These are phyloP conservation scores for Fusarium concolor DNA, from an alignment of 2,329 filamentous ascomycete genomes.

Conservation along the genomic window DNA sequence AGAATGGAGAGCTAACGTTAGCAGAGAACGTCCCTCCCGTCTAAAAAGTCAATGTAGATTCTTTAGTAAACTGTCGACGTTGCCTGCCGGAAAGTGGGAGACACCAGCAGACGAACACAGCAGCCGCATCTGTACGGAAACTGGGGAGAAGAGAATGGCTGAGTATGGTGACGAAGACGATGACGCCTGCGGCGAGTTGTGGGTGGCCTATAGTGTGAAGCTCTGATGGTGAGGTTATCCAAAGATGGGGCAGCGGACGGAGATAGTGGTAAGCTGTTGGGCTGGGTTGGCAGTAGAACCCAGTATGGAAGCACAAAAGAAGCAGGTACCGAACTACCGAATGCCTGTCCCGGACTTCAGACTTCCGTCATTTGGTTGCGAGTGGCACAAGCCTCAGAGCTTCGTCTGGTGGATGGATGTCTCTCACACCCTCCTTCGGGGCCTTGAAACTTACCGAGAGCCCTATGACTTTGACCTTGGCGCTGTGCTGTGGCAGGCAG, in stretches of 20 bases:
- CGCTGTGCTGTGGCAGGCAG: neutral
- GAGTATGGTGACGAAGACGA: constrained; percentile 33
- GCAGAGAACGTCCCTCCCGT: neutral
- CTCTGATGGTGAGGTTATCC: neutral
- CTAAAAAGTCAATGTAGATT: neutral
- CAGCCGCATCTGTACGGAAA: constrained; percentile 5
- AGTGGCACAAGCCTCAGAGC: constrained; percentile 28
- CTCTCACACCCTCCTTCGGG: constrained; percentile 34
- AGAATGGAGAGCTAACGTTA: constrained; percentile 15
- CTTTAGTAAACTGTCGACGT: neutral
- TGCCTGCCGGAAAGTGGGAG: constrained; percentile 18
- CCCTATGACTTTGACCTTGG: neutral
- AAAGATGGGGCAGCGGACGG: neutral
- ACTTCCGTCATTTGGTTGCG: neutral
- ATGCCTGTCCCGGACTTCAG: constrained; percentile 15
- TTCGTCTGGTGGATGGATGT: neutral
- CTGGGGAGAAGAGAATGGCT: constrained; percentile 20
- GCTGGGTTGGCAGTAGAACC: neutral
- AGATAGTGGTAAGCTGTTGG: neutral
- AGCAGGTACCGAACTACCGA: constrained; percentile 39
- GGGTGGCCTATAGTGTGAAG: neutral
- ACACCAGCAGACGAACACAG: neutral
- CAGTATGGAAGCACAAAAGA: constrained; percentile 30
- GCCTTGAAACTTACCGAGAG: constrained; percentile 25
- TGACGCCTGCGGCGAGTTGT: neutral